Conservation (phyloP, 495 filamentous ascomycete genomes). For the Podospora didyma region DNA sequence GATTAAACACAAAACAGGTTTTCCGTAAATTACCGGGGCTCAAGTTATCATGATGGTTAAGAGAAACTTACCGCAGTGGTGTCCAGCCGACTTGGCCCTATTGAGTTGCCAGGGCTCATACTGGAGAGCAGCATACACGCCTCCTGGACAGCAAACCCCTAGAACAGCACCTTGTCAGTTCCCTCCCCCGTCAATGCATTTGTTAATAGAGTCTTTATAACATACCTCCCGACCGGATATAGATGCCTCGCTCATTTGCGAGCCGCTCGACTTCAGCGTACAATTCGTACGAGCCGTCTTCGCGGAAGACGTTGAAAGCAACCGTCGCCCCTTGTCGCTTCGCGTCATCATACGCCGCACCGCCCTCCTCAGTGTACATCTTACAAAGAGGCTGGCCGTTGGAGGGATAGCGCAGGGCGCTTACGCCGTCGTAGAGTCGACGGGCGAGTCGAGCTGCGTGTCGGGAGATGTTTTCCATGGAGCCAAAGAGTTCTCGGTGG, state of each 20-base stretch:
- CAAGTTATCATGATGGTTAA: no score
- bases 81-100: constrained; percentile 57
- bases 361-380: constrained; percentile 49
- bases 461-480: constrained; percentile 56
- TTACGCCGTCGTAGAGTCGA: constrained; percentile 49
- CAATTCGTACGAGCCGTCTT: constrained; percentile 52
- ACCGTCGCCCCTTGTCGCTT: constrained; percentile 64
- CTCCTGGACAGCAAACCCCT: constrained; percentile 46
- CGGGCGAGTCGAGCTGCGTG: constrained; percentile 58
- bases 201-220: no score
- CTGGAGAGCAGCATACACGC: constrained; percentile 39
- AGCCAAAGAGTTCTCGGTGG: constrained; percentile 58
- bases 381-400: constrained; percentile 55
- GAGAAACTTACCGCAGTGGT: constrained; percentile 48
- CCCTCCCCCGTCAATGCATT: no score
- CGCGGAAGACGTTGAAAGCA: constrained; percentile 61
- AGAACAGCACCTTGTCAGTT: no score
- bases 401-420: constrained; percentile 46
- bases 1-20: background rate
- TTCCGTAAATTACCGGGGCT: background rate
- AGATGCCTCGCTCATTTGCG: constrained; percentile 59
- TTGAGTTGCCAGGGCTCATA: constrained; percentile 59
- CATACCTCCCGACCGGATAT: constrained; percentile 65
- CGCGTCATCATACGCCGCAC: constrained; percentile 48
- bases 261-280: constrained; percentile 59